Evolutionary conservation across 2,329 filamentous ascomycete genomes (phyloP).

Genomic region (Pseudogymnoascus sp.): DNA sequence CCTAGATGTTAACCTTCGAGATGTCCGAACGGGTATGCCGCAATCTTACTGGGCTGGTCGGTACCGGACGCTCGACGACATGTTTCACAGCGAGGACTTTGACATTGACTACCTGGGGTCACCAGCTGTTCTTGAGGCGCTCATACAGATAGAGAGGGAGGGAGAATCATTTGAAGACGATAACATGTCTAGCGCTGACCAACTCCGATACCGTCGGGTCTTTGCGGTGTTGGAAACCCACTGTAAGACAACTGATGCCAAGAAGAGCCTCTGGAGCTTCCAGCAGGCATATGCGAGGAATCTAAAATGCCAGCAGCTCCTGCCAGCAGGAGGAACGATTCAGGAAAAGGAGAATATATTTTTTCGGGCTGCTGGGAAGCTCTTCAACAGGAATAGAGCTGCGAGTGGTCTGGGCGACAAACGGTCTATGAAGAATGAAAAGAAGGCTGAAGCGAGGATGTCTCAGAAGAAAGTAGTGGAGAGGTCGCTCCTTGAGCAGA

Average conservation of each 20-base stretch:
- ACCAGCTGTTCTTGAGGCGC: constrained; percentile 8
- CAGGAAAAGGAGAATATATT: background rate
- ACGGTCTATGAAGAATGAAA: background rate
- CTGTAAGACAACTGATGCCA: constrained; percentile 41
- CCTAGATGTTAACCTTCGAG: constrained; percentile 16
- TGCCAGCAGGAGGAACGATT: constrained; percentile 32
- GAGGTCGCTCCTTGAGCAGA: background rate
- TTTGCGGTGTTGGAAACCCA: constrained; percentile 39
- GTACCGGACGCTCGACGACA: constrained; percentile 48
- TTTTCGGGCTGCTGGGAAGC: background rate
- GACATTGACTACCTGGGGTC: constrained; percentile 2
- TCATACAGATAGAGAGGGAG: background rate
- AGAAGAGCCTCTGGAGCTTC: constrained; percentile 40
- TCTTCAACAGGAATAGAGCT: background rate
- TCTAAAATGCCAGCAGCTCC: constrained; percentile 26
- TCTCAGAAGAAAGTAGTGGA: background rate
- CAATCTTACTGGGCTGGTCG: constrained; percentile 55
- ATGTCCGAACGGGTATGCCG: constrained; percentile 36
- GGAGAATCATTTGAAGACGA: background rate
- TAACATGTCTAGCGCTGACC: constrained; percentile 29
- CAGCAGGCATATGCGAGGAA: constrained; percentile 41
- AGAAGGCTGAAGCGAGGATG: background rate
- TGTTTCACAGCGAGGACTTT: constrained; percentile 38
- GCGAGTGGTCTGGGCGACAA: background rate
- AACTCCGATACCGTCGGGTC: constrained; percentile 35